Conservation (phyloP, 2,329 filamentous ascomycete genomes). For the Venturia aucupariae region DNA sequence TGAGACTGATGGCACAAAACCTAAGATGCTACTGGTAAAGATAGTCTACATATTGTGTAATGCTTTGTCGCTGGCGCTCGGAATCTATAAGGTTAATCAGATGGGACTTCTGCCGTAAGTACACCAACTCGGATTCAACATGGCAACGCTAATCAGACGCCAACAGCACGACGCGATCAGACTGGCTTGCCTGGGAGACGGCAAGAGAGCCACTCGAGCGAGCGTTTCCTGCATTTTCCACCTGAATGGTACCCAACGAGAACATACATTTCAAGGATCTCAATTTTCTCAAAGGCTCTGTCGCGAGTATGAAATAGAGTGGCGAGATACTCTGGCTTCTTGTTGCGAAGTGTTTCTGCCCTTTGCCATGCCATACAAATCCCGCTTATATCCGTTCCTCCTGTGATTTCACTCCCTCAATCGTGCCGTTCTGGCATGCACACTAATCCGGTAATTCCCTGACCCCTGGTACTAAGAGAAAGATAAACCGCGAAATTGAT, state of each 20-base stretch:
- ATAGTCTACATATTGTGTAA: constrained; percentile 82
- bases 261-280: background rate
- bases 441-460: no score
- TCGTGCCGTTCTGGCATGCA: no score
- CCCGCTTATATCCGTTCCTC: no score
- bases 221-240: constrained; percentile 28
- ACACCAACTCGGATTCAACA: background rate
- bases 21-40: constrained; percentile 73
- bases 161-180: constrained; percentile 77
- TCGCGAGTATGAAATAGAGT: background rate
- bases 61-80: constrained; percentile 69
- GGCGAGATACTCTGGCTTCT: no score
- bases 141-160: background rate
- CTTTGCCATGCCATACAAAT: no score
- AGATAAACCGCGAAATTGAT: no score
- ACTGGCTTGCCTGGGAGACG: constrained; percentile 94
- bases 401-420: no score
- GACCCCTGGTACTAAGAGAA: no score
- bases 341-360: no score
- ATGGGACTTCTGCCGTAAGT: constrained; percentile 91
- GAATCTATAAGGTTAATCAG: constrained; percentile 91
- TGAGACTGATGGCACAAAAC: constrained; percentile 69
- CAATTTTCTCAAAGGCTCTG: background rate
- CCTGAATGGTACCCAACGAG: constrained; percentile 3
- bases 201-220: constrained; percentile 60